Evolutionary conservation across 192 early-diverging fungal genomes (phyloP).

Genomic region (Dissophora globulifera): DNA sequence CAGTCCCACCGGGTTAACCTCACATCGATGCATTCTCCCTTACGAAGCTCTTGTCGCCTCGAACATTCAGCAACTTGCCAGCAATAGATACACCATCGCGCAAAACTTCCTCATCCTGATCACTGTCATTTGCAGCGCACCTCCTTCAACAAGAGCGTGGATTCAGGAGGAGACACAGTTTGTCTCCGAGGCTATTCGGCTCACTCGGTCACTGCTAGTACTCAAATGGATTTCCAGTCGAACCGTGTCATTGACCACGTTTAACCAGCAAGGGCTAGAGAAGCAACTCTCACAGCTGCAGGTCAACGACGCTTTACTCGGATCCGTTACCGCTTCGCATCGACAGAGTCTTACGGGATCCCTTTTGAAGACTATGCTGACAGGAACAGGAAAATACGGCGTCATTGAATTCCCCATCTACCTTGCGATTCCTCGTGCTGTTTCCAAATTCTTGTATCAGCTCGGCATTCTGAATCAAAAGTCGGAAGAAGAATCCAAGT

Average conservation of each 20-base stretch:
- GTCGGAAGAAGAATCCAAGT: conserved; percentile 2
- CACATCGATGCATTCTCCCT: conserved; percentile 27
- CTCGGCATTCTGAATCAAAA: conserved; percentile 17
- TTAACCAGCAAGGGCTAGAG: conserved; percentile 11
- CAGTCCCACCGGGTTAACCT: conserved; percentile 12
- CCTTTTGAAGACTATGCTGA: conserved; percentile 18
- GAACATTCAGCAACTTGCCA: conserved; percentile 35
- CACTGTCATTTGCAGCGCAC: conserved; percentile 14
- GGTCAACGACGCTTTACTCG: conserved; percentile 1
- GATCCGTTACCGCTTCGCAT: not conserved
- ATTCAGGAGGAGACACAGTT: conserved; percentile 31
- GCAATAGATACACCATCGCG: conserved; percentile 26
- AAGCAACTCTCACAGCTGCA: conserved; percentile 29
- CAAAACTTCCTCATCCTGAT: conserved; percentile 38
- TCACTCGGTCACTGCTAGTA: conserved; percentile 20
- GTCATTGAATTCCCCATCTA: conserved; percentile 38
- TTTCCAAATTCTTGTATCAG: conserved; percentile 35
- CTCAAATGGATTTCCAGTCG: conserved; percentile 47
- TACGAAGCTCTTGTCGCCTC: conserved; percentile 38
- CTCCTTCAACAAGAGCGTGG: conserved; percentile 19
- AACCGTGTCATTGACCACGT: conserved; percentile 2
- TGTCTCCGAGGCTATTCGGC: conserved; percentile 26
- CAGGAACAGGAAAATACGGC: conserved; percentile 15
- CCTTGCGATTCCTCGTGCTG: conserved; percentile 40
- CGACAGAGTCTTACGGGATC: conserved; percentile 35